Conservation (phyloP, 1,139 yeast genomes). For the Candida tetrigidarum region DNA sequence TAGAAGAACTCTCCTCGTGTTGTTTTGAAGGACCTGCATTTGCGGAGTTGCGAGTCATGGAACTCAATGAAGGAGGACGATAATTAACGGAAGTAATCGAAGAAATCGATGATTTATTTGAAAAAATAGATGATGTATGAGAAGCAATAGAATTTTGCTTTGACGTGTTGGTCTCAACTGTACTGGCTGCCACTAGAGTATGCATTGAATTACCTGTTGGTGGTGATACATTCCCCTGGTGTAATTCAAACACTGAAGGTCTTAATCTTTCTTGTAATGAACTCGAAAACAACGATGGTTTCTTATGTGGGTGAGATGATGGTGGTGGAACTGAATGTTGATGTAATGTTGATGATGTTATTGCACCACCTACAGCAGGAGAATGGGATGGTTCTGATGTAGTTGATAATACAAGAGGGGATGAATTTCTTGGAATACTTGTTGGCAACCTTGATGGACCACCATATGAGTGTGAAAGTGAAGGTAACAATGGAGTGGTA, state of each 20-base stretch:
- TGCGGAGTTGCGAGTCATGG: constrained; percentile 10
- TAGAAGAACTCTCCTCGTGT: constrained; percentile 21
- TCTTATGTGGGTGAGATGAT: constrained; percentile 16
- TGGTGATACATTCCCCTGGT: constrained; percentile 17
- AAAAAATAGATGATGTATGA: constrained; percentile 36
- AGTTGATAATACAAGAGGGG: constrained; percentile 1
- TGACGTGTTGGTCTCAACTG: background rate
- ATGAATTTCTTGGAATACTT: constrained; percentile 3
- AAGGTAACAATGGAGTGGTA: constrained; percentile 10
- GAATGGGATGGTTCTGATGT: constrained; percentile 7
- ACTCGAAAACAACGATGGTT: constrained; percentile 25
- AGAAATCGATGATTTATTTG: constrained; percentile 36
- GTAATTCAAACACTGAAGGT: constrained; percentile 48
- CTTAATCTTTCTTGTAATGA: constrained; percentile 37
- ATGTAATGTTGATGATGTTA: constrained; percentile 10
- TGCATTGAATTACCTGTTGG: background rate
- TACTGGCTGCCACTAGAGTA: too few relatives aligned
- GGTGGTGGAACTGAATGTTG: constrained; percentile 12
- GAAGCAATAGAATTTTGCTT: constrained; percentile 31
- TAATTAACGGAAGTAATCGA: constrained; percentile 22
- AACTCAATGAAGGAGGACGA: constrained; percentile 12
- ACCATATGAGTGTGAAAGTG: constrained; percentile 10
- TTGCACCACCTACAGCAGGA: constrained; percentile 4
- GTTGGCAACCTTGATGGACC: constrained; percentile 1
- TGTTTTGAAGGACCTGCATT: background rate